These are phyloP conservation scores for Massospora cicadina DNA, from an alignment of 371 early-diverging fungal genomes.

Conservation along the genomic window DNA sequence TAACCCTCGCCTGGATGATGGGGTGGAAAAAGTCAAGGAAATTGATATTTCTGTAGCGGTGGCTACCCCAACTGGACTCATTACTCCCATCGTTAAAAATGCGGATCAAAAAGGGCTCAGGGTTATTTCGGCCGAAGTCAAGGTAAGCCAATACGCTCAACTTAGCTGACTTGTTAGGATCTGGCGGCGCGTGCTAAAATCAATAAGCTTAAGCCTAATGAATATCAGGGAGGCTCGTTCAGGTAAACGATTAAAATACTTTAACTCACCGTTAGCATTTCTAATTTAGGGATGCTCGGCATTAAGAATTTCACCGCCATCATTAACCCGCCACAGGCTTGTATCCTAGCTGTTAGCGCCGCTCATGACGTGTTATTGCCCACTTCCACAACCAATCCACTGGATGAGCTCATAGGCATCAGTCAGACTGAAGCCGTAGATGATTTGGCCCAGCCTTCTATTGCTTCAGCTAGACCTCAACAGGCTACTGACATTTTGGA, in stretches of 20 bases:
- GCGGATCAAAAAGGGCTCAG: conserved; percentile 76
- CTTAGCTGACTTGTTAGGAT: conserved; percentile 16
- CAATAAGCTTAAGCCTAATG: conserved; percentile 79
- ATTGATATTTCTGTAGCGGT: conserved; percentile 91
- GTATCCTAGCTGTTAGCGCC: conserved; percentile 84
- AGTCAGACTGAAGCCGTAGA: background rate
- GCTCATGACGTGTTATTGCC: conserved; percentile 63
- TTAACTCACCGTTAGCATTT: conserved; percentile 88
- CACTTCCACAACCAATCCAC: conserved; percentile 25
- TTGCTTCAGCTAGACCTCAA: background rate
- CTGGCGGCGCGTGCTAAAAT: conserved; percentile 71
- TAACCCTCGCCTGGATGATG: background rate
- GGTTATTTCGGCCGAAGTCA: conserved; percentile 63
- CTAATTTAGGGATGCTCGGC: conserved; percentile 95
- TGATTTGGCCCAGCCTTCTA: background rate
- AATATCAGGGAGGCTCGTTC: conserved; percentile 53
- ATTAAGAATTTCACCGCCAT: conserved; percentile 89
- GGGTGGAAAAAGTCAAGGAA: conserved; percentile 40
- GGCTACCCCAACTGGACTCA: conserved; percentile 83
- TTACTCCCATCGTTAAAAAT: conserved; percentile 80
- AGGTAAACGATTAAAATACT: conserved; percentile 18
- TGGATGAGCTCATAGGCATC: background rate
- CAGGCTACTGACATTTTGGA: background rate
- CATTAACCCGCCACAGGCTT: conserved; percentile 91
- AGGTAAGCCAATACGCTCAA: conserved; percentile 14